Base-by-base conservation (phyloP, 2,329 filamentous ascomycete genomes). In the Calonectria leucothoes region DNA sequence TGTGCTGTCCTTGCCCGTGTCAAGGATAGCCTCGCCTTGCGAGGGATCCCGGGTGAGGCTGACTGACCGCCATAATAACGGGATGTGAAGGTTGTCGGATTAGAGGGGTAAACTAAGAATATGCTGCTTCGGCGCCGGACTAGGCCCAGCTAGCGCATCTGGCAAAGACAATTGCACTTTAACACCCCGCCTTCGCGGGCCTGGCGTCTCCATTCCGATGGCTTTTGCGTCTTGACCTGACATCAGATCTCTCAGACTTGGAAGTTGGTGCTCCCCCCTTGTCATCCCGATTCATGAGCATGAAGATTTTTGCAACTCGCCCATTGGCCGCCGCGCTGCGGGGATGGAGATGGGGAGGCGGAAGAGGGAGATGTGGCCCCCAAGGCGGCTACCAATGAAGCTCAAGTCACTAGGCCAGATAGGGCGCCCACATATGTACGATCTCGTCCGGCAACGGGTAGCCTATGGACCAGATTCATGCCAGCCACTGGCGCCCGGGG, bases 11-110 rank as follows among this genome's bases (percentile, higher is more conserved):
- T 52, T 31, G 37, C 33, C 57, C 31, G 27, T 70, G 74, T 73
- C 75, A 78, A 74, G 79, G 79, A 81, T 81, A 79, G 76, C 79
- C 79, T 81, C 78, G 78, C 77, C 75, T 52, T 74, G 71, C 52
- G 74, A 55, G 59, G 35, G 68, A 71, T 48, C 45, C 64, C 67
- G 75, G 79, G 79, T 75, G 78, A 81, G 79, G 79, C 79, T 81
- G 79, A 76, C 78, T 81, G 79, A 81, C 79, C 79, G 79, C 79
- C 57, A 71, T 66, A 52, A 70, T 59, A 74, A 78, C 73, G 74
- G 74, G 77, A 79, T 73, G 68, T 71, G 68, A 67, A 80, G 77
- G 73, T 71, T 73, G 66, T 73, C 65, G 65, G 49, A 72, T 72
- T 74, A 67, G 74, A 75, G 74, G 72, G 74, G 72, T 63, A 74